phyloP scores from a whole-genome alignment of 352 stramenopile species.

The Saprolegnia diclina region DNA sequence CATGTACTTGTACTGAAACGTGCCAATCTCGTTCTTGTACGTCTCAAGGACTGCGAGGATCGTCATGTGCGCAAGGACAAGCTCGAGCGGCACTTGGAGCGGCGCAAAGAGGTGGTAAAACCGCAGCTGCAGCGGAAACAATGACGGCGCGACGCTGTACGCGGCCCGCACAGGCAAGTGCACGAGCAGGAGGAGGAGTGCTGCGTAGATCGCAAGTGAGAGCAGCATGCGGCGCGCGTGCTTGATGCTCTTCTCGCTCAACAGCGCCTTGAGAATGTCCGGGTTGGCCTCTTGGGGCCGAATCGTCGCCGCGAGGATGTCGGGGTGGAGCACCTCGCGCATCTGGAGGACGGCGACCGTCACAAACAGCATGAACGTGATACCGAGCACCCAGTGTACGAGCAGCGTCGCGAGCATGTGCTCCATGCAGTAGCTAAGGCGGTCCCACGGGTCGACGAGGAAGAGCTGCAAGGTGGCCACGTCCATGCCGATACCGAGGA shows the following conservation, averaged over 20 bases:
- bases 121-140: slow-evolving; percentile 71
- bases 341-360: slow-evolving; percentile 94
- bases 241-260: slow-evolving; percentile 90
- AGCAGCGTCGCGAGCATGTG: slow-evolving; percentile 90
- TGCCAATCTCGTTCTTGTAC: slow-evolving; percentile 80
- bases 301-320: slow-evolving; percentile 84
- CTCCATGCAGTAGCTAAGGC: slow-evolving; percentile 74
- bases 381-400: slow-evolving; percentile 95
- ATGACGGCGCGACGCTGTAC: slow-evolving; percentile 39
- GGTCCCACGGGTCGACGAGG: slow-evolving; percentile 60
- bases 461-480: slow-evolving; percentile 89
- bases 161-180: slow-evolving; percentile 77
- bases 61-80: slow-evolving; percentile 93
- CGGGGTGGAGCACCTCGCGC: slow-evolving; percentile 92
- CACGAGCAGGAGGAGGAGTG: slow-evolving; percentile 81
- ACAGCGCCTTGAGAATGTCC: slow-evolving; percentile 91
- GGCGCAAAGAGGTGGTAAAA: slow-evolving; percentile 92
- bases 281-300: slow-evolving; percentile 95
- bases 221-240: slow-evolving; percentile 92
- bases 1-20: slow-evolving; percentile 62
- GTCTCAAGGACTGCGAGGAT: slow-evolving; percentile 93
- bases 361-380: slow-evolving; percentile 97
- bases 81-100: slow-evolving; percentile 94
- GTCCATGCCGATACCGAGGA: slow-evolving; percentile 92
- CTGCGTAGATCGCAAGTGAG: slow-evolving; percentile 88